Evolutionary conservation across 352 stramenopile genomes (phyloP), one percentile per base, ranked within the genome.

Genomic region (Phytophthora aleatoria): DNA sequence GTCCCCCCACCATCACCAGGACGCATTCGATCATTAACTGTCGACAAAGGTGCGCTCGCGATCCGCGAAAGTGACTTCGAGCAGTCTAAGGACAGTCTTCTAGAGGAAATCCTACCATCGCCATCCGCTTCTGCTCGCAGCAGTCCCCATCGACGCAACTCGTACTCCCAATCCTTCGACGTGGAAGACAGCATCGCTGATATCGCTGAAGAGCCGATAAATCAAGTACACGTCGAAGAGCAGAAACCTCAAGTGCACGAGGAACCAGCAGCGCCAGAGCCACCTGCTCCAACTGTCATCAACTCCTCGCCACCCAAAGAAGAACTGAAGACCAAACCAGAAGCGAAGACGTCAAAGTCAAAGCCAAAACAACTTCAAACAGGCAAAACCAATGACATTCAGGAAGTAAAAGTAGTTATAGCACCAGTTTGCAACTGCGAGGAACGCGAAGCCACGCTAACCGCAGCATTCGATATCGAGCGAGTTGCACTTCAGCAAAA

Each of bases 61-160:
- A 83, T 84, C 42, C 79, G 77, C 4, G 79, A 89, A 43, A 71
- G 62, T 11, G 79, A 89, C 35, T 91, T 89, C 39, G 82, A 91
- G 54, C 82, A 86, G 58, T 81, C 79, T 8, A 91, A 91, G 55
- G 79, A 87, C 61, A 85, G 78, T 61, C 45, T 91, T 3, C 64
- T 91, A 5, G 79, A 91, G 48, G 79, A 91, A 44, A 71, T 91
- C 12, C 49, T 89, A 12, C 64, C 79, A 2, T 71, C 75, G 1
- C 64, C 61, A 6, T 61, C 62, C 13, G 31, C 38, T 6, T 69
- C 69, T 15, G 51, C 50, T 52, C 48, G 54, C 2, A 70, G 47
- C 20, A 74, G 67, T 10, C 51, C 68, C 5, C 45, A 61, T 35
- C 72, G 65, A n/a, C 74, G 61, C n/a, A 72, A 69, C 35, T 85